Base-by-base conservation (phyloP, 1,139 yeast genomes). In the Arxiozyma slooffiae region DNA sequence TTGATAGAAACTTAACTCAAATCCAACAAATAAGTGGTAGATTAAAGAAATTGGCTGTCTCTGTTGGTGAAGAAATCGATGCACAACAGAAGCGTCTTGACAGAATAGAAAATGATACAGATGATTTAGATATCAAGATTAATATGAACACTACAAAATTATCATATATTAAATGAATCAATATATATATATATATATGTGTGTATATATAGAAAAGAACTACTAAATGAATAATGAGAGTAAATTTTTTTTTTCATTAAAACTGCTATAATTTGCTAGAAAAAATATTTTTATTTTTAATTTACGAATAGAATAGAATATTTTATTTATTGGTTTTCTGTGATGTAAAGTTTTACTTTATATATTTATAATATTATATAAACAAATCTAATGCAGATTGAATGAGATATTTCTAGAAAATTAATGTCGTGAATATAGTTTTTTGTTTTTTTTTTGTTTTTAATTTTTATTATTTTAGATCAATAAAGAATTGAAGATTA, bases 51-150 rank as follows among this genome's bases (percentile, higher is more conserved):
- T 67, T 80, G 50, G 83, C 84, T 1, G 51, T 72, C 53, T 69
- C 79, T 11, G 73, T 79, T 46, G 73, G 77, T 52, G 76, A 75
- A 40, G 85, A 80, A 60, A 74, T 82, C 50, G 76, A 70, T 48
- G 65, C 68, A 48, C 75, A 81, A 63, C 80, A 79, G 55, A 63
- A 66, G 48, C 76, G 84, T 55, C 69, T 82, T 40, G 77, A 71
- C 48, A 69, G 73, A 42, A 73, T 80, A 55, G 80, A 78, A 49
- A 75, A 76, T 50, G 71, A 73, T 55, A 72, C 82, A 4, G 82
- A 78, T 57, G 71, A 70, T 45, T 63, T 79, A 57, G 82, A 79
- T 57, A 72, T 77, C 47, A 75, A 72, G 52, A 74, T 80, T 24
- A 80, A 79, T 57, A 66, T 77, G 57, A 80, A 71, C 52, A 70